These are phyloP conservation scores for Prinsepia uniflora DNA, from an alignment of 306 rosid species.

Conservation along the genomic window DNA sequence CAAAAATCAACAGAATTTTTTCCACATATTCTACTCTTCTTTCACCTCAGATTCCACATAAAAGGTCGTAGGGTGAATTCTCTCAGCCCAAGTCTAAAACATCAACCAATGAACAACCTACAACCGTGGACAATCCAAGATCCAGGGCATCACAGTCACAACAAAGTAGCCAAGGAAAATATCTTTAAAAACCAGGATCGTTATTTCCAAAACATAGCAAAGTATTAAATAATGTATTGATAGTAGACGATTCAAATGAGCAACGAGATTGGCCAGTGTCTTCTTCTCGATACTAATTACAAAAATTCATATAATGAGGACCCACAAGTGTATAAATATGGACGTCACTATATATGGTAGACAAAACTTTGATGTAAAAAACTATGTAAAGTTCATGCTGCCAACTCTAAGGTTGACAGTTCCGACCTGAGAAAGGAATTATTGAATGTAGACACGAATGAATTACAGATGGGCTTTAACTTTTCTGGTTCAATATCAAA, in stretches of 20 bases:
- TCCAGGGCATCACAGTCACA: not conserved
- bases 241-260: not conserved
- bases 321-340: not conserved
- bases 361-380: not conserved
- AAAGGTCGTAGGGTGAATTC: too few relatives aligned
- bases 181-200: not conserved
- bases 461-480: not conserved
- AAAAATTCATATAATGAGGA: conserved; percentile 1
- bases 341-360: not conserved
- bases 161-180: not conserved
- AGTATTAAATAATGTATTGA: not conserved
- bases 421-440: conserved; percentile 9
- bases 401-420: conserved; percentile 16
- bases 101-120: conserved; percentile 2
- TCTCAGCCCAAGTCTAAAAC: not conserved
- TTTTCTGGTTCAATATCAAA: conserved; percentile 9
- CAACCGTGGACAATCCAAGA: not conserved
- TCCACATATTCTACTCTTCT: too few relatives aligned
- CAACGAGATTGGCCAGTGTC: not conserved
- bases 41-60: too few relatives aligned
- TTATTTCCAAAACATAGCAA: not conserved
- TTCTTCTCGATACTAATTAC: not conserved
- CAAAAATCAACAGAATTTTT: too few relatives aligned
- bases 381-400: not conserved
- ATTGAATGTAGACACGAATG: not conserved